Base-by-base conservation (phyloP, 2,329 filamentous ascomycete genomes). In the Diaporthe nobilis region DNA sequence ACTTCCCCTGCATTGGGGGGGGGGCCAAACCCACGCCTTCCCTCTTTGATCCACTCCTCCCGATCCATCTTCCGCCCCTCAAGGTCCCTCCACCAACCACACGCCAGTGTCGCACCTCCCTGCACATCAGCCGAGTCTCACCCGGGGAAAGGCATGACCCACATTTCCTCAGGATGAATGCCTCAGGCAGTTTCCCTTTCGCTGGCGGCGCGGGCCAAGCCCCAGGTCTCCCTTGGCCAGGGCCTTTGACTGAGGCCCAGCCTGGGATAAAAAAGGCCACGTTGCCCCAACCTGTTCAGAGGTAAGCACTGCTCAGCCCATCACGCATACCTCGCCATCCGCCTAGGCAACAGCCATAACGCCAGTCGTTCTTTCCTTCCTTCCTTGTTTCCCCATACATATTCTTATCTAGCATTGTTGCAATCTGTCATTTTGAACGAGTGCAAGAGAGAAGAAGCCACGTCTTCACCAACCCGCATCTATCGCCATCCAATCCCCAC, bases 261-360 rank as follows among this genome's bases (percentile, higher is more conserved):
- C 71, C 55, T 57, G 71, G 71, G 58, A 55, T 65, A 74, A 74
- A 74, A 76, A 67, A 76, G 75, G 75, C 75, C 75, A 76, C 75
- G 75, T 76, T 63, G 72, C 74, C 74, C 74, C 71, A 73, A 39
- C 72, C 39, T 22, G 47, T 58, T 37, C 53, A 49, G 42, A 74
- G 53, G 61, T 51, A 73, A 57, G 51, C 51, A 44, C 31, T 9
- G 17, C 47, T 20, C 60, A 67, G n/a, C 74, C 22, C 51, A 68
- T n/a, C 42, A 65, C 61, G 42, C 61, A 4, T n/a, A 7, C 60
- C 28, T 72, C 37, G 70, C 60, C 55, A 65, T 55, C 58, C 47
- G 34, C 44, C 58, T 25, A 49, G 47, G 68, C 71, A 65, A 44
- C 71, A 73, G 71, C 49, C 55, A 65, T 15, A 53, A 53, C 51